Percentiles rank a stretch among this genome's conserved stretches.
Conservation (phyloP, 1,284 basidiomycete genomes). For the Schizopora paradoxa region DNA sequence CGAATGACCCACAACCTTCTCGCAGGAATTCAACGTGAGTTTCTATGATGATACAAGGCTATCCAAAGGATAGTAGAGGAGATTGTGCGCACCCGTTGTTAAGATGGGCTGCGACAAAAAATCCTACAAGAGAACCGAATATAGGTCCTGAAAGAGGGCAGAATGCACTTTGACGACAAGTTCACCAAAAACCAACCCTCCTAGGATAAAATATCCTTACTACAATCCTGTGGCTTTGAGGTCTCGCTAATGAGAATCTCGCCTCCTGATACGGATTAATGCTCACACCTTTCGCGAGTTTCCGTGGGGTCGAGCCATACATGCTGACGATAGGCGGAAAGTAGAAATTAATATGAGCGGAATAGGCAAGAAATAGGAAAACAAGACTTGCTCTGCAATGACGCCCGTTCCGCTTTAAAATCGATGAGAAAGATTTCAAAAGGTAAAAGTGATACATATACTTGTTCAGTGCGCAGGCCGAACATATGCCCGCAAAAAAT, state of each 20-base stretch:
- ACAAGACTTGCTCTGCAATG: background rate
- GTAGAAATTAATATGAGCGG: background rate
- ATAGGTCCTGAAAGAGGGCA: constrained; percentile 21
- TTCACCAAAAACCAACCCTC: no score
- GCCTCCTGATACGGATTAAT: no score
- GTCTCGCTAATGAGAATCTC: background rate
- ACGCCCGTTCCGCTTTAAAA: background rate
- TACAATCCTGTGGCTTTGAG: background rate
- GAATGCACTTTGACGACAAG: constrained; percentile 13
- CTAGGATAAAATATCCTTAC: background rate
- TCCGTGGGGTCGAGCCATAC: background rate
- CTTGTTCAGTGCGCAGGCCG: constrained; percentile 18
- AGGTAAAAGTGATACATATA: constrained; percentile 1
- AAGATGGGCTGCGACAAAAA: constrained; percentile 21
- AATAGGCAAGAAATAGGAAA: background rate
- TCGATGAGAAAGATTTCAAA: background rate
- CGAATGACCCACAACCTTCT: constrained; percentile 24
- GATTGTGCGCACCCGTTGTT: constrained; percentile 14
- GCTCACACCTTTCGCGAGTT: background rate
- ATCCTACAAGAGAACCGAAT: constrained; percentile 22
- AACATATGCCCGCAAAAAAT: constrained; percentile 16
- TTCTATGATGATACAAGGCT: background rate
- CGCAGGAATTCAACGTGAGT: background rate
- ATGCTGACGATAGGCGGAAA: background rate
- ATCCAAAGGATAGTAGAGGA: background rate